phyloP scores from a whole-genome alignment of 2,329 filamentous ascomycete genomes.

The Teratosphaeria nubilosa region DNA sequence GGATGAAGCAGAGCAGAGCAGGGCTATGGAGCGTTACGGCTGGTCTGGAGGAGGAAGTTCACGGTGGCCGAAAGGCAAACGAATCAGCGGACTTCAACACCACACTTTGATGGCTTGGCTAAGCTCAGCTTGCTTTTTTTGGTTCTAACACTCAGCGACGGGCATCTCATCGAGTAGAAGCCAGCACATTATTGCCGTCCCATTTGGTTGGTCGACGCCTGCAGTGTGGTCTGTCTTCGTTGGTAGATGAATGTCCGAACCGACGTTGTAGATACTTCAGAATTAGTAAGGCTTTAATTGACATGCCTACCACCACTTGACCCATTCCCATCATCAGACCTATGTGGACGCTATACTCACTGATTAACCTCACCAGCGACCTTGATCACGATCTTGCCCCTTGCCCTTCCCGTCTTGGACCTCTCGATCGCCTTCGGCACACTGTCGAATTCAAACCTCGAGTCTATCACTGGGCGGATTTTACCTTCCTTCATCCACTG shows the following conservation, averaged over 20 bases:
- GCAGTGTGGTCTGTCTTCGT: neutral
- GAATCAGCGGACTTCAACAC: neutral
- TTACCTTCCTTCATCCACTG: constrained; percentile 48
- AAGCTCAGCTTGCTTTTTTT: neutral
- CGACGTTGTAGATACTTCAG: neutral
- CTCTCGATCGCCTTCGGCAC: constrained; percentile 48
- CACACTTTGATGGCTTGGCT: neutral
- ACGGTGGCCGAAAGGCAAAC: neutral
- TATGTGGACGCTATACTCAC: neutral
- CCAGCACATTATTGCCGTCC: neutral
- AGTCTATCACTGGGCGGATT: constrained; percentile 47
- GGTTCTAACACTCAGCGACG: neutral
- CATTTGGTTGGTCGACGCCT: neutral
- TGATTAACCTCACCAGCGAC: neutral
- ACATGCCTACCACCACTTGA: neutral
- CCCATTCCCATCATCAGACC: neutral
- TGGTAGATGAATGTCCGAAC: neutral
- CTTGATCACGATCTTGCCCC: constrained; percentile 48
- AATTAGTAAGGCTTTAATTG: neutral
- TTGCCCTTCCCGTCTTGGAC: constrained; percentile 45
- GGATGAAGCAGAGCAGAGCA: neutral
- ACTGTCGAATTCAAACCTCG: constrained; percentile 46
- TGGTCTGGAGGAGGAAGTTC: constrained; percentile 7
- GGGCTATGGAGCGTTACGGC: neutral
- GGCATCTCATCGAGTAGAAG: neutral